Percentiles rank a stretch among this genome's conserved stretches.
Conservation (phyloP, 495 filamentous ascomycete species). For the Trichoderma asperelloides region DNA sequence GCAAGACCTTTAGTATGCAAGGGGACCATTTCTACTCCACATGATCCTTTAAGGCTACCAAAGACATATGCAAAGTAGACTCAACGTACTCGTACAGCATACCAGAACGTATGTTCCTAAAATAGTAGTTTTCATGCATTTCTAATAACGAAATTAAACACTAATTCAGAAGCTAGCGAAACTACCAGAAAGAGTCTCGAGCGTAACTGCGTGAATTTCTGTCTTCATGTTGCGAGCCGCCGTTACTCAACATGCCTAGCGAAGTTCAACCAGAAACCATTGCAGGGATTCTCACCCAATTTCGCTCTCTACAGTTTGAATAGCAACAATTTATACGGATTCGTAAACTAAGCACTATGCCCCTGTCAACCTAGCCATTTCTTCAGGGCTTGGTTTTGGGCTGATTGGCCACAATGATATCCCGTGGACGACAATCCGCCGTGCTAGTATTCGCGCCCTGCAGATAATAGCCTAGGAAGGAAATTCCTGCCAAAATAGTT, state of each 20-base stretch:
- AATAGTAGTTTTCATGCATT: neutral
- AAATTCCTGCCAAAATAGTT: neutral
- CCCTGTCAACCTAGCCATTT: neutral
- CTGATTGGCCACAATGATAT: neutral
- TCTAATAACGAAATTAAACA: too few relatives aligned
- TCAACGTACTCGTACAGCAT: neutral
- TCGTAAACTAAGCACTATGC: neutral
- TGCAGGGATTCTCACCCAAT: neutral
- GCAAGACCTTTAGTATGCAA: neutral
- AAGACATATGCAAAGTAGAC: neutral
- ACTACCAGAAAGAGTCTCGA: neutral
- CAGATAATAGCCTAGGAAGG: neutral
- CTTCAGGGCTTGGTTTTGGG: neutral
- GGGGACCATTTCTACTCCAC: neutral
- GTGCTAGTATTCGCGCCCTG: neutral
- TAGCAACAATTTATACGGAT: neutral
- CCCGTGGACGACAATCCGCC: neutral
- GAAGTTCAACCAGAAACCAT: neutral
- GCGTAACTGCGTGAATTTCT: neutral
- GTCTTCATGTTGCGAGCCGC: neutral
- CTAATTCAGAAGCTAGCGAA: too few relatives aligned
- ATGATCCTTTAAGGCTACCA: neutral
- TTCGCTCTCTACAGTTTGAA: neutral
- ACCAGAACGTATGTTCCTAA: too few relatives aligned
- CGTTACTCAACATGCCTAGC: neutral